Base-by-base conservation (phyloP, 2,329 filamentous ascomycete species). In the Pestalotiopsis sp. region DNA sequence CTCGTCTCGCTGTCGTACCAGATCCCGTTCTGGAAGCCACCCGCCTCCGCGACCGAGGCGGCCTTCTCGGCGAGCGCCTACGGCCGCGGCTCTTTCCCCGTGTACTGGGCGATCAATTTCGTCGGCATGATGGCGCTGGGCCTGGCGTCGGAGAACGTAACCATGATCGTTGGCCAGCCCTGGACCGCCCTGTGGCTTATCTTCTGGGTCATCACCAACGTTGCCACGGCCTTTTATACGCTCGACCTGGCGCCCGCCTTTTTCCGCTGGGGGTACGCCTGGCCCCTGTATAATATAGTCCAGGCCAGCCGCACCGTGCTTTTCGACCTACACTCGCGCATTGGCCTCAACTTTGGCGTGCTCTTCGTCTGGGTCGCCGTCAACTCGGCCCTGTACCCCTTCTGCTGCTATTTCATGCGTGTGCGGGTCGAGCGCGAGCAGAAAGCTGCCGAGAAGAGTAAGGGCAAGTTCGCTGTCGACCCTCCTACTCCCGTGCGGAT, bases 191-290 rank as follows among this genome's bases (percentile, higher is more conserved):
- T 90, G 0, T 92, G 89, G 83, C 77, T 92, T 1, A 89, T 91
- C 67, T 91, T 90, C 72, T 90, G 88, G 88, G 87, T 91, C 56
- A 89, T 91, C 67, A 85, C 86, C 6, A 92, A 92, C 72, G 87
- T 91, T 0, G 80, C 83, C 0, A 89, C 87, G 0, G 78, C 82
- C 0, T 90, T 91, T 71, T 88, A 91, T 74, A 78, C 85, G 3
- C 79, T 91, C 57, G 86, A 88, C 30, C 78, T 91, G 26, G 84
- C 86, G 1, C 85, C 87, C 0, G 78, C 76, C 0, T 91, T 91
- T 72, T 92, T 88, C 73, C 74, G 77, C 2, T 91, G 87, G 86
- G 88, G 87, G 0, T 89, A 89, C 73, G 88, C 84, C 0, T 89
- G 88, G 86, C 89, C 89, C 9, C 76, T 91, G 66, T 86, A 90